These are phyloP conservation scores for Acanthamoeba healyi DNA, from an alignment of 208 protist genomes.

Conservation along the genomic window DNA sequence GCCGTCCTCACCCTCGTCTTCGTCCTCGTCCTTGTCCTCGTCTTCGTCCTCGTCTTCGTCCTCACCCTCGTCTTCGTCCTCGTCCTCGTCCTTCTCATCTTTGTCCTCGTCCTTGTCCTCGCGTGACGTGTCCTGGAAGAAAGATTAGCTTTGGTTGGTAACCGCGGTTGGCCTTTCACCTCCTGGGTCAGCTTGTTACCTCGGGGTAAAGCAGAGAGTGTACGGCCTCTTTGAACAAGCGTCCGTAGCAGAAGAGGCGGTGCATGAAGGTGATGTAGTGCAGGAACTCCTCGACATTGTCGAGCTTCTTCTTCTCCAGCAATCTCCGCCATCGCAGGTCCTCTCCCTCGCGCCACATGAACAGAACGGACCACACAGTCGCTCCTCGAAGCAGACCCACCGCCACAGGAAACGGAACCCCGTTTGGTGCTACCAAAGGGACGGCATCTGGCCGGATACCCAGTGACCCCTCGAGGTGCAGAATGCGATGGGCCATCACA, in stretches of 20 bases:
- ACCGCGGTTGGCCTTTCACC: not conserved
- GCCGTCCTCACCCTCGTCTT: not conserved
- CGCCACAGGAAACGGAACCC: not conserved
- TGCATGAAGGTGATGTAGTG: not conserved
- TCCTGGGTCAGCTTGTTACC: not conserved
- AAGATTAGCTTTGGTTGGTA: too few relatives aligned
- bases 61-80: not conserved
- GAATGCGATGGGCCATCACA: not conserved
- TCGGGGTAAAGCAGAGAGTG: not conserved
- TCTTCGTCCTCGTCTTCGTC: not conserved
- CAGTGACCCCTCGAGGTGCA: not conserved
- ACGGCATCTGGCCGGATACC: not conserved
- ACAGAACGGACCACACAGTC: not conserved
- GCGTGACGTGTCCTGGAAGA: not conserved
- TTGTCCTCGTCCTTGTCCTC: not conserved
- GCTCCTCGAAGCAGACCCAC: not conserved
- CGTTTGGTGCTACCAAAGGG: not conserved
- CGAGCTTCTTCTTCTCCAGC: not conserved
- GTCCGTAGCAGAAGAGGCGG: slow-evolving; percentile 12
- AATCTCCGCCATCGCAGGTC: not conserved
- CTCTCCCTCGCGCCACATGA: not conserved
- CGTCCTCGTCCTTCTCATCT: not conserved
- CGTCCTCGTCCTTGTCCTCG: not conserved
- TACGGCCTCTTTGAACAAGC: not conserved
- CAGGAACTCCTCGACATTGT: not conserved